Base-by-base conservation (phyloP, 2,329 filamentous ascomycete genomes). In the Rutstroemia sp. region DNA sequence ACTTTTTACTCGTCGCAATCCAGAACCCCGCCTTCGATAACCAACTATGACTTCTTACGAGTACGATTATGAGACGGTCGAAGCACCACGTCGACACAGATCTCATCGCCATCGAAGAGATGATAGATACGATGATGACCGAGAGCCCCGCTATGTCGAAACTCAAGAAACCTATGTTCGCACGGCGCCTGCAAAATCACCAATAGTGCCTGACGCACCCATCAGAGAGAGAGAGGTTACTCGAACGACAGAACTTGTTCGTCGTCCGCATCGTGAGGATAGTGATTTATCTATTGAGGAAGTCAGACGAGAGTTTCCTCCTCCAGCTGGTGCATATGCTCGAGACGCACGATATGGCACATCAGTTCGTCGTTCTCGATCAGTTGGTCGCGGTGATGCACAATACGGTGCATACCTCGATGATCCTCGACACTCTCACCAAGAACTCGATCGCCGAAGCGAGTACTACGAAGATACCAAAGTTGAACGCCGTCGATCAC, bases 241-340 rank as follows among this genome's bases (percentile, higher is more conserved):
- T 18, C 75, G 78, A 63, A 79, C 82, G 45, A 73, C 72, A 34
- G 81, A 83, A 44, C 73, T 86, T 7, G 72, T 85, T 12, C 79
- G 80, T 38, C 76, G 80, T 25, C 68, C 67, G 56, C 69, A 75
- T 50, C 85, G 87, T 62, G 86, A 92, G 69, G 86, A 90, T 66
- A 91, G 86, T 71, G 85, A 86, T 47, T 74, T 86, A 25, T 85
- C 85, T 2, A 73, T 95, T 68, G 92, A 96, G 73, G 89, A 95
- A 73, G 83, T 95, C 59, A 83, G 83, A 62, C 85, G 90, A 63
- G 88, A 95, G 64, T 95, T 95, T 66, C 89, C 89, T 34, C 88
- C 90, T 6, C 83, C 67, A 14, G 60, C 57, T 27, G 63, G 55
- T 39, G 62, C 56, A 49, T 66, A 66, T 38, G 54, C 10, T 50